These are phyloP conservation scores for Scenedesmus sp. DNA, from an alignment of 163 green algal genomes.

Conservation along the genomic window DNA sequence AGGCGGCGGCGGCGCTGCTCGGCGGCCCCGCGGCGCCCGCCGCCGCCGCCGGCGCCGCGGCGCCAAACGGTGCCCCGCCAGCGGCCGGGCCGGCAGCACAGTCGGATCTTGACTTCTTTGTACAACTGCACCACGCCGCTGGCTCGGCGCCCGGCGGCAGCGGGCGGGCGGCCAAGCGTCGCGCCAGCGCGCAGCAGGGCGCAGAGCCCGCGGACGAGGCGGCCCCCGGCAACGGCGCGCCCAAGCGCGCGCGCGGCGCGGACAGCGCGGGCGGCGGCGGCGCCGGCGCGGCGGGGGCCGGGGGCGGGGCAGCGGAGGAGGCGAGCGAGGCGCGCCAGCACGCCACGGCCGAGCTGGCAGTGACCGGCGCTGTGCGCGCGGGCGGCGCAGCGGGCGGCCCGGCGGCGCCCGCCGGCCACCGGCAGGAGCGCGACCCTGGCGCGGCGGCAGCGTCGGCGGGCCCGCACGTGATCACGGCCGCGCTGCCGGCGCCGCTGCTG, in stretches of 20 bases:
- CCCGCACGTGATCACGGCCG: background rate
- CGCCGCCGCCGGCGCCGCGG: background rate
- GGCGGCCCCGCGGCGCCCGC: background rate
- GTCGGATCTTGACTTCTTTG: slow-evolving; percentile 36
- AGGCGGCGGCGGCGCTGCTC: background rate
- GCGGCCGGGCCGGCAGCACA: background rate
- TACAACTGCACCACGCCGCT: slow-evolving; percentile 38
- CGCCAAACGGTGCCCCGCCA: background rate
- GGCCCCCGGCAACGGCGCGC: too few species aligned
- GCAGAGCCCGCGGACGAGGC: too few species aligned
- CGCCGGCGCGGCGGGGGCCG: background rate
- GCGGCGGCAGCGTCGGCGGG: background rate
- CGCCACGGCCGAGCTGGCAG: background rate
- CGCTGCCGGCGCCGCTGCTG: slow-evolving; percentile 7
- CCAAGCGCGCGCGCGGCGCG: background rate
- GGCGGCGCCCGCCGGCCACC: too few species aligned
- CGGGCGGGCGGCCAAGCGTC: too few species aligned
- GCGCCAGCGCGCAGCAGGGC: slow-evolving; percentile 2
- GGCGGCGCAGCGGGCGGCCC: too few species aligned
- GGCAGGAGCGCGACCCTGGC: too few species aligned
- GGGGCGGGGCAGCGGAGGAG: background rate
- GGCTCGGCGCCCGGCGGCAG: too few species aligned
- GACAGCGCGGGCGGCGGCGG: background rate
- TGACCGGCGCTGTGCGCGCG: background rate
- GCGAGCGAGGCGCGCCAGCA: slow-evolving; percentile 25